phyloP scores from a whole-genome alignment of 2,329 filamentous ascomycete genomes.

The Tricladium varicosporioides region DNA sequence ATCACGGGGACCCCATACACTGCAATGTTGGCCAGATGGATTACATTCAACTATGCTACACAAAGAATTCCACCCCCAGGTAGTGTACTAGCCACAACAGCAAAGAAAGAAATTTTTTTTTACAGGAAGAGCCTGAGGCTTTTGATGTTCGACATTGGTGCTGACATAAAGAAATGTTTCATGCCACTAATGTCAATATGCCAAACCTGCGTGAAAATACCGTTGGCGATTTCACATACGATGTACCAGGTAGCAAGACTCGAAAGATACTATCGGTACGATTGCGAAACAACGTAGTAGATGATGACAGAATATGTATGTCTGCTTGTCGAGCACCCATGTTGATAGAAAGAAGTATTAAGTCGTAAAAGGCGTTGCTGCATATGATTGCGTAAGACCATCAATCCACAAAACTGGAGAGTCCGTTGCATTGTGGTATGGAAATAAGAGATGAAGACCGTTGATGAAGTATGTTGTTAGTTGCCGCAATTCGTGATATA shows the following conservation, averaged over 20 bases:
- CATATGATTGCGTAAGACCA: constrained; percentile 17
- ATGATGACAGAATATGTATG: constrained; percentile 32
- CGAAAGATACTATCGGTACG: constrained; percentile 31
- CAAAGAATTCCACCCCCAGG: constrained; percentile 20
- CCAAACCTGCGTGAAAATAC: constrained; percentile 29
- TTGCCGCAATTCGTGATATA: background rate
- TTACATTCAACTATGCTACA: constrained; percentile 29
- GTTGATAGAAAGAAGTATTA: constrained; percentile 21
- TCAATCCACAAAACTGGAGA: constrained; percentile 17
- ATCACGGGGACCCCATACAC: constrained; percentile 3
- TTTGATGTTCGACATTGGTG: constrained; percentile 28
- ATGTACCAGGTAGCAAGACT: constrained; percentile 29
- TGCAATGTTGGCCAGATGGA: constrained; percentile 9
- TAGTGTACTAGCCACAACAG: constrained; percentile 25
- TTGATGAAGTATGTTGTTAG: constrained; percentile 1
- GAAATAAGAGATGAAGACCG: constrained; percentile 14
- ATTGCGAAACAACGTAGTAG: constrained; percentile 25
- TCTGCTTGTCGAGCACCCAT: constrained; percentile 26
- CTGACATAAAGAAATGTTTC: constrained; percentile 31
- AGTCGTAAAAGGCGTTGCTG: constrained; percentile 24
- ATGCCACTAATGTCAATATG: constrained; percentile 28
- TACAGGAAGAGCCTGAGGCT: constrained; percentile 27
- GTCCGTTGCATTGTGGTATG: constrained; percentile 10
- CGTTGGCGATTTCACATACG: constrained; percentile 19
- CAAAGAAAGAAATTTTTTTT: constrained; percentile 28